These are phyloP conservation scores for Trametes maxima DNA, from an alignment of 768 basidiomycete species.

Conservation along the genomic window DNA sequence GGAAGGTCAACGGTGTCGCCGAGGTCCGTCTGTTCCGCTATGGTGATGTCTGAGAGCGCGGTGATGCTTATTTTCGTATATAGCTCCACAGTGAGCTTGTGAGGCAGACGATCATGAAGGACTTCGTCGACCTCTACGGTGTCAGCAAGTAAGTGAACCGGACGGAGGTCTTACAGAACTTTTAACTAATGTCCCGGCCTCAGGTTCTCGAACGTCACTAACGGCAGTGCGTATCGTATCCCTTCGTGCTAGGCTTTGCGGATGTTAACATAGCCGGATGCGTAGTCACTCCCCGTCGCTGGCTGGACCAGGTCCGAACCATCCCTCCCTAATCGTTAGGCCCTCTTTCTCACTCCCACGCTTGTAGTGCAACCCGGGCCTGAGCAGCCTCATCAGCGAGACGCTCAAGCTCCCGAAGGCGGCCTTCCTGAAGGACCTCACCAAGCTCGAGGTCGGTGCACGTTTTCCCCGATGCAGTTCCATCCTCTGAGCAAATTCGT, in stretches of 20 bases:
- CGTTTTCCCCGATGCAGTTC: neutral
- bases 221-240: slow-evolving; percentile 66
- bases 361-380: slow-evolving; percentile 77
- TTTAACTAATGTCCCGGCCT: neutral
- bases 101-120: slow-evolving; percentile 78
- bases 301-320: slow-evolving; percentile 71
- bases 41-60: neutral
- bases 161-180: neutral
- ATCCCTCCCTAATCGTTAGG: neutral
- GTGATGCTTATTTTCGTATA: neutral
- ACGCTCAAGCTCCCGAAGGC: slow-evolving; percentile 74
- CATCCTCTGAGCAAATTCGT: neutral
- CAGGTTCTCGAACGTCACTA: slow-evolving; percentile 88
- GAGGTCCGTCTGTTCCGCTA: slow-evolving; percentile 49
- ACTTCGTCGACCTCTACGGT: slow-evolving; percentile 94
- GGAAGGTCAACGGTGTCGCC: slow-evolving; percentile 94
- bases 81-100: slow-evolving; percentile 90
- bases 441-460: slow-evolving; percentile 54
- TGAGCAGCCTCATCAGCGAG: slow-evolving; percentile 82
- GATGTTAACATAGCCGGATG: neutral
- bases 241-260: neutral
- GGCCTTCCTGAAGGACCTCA: slow-evolving; percentile 85
- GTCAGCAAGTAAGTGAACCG: slow-evolving; percentile 59
- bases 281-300: slow-evolving; percentile 87
- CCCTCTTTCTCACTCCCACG: neutral